Percentiles rank a stretch among this genome's conserved stretches.
Evolutionary conservation across 2,329 filamentous ascomycete species (phyloP).

Genomic region (Cladophialophora carrionii): DNA sequence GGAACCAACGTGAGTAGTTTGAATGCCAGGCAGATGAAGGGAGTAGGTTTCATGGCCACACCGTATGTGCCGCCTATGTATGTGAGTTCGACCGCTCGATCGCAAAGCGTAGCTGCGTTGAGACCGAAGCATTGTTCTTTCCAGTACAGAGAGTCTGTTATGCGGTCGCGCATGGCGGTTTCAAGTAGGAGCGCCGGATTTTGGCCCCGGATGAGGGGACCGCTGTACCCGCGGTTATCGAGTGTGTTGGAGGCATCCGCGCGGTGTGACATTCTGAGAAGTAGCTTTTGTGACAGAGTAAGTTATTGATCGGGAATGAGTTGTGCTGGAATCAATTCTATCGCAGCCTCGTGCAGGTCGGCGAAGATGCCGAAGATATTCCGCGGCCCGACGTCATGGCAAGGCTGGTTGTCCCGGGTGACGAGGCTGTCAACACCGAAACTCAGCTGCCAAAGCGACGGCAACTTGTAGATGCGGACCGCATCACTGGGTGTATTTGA

Average conservation of each 20-base stretch:
- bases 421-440: conserved; percentile 20
- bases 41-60: conserved; percentile 77
- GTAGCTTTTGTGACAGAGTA: neutral
- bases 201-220: conserved; percentile 78
- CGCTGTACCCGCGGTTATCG: conserved; percentile 83
- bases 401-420: conserved; percentile 20
- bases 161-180: conserved; percentile 92
- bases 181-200: conserved; percentile 97
- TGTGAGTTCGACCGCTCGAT: conserved; percentile 81
- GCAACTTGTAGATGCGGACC: conserved; percentile 1
- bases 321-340: neutral
- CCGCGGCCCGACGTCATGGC: neutral
- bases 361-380: neutral
- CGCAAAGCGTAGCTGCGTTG: conserved; percentile 78
- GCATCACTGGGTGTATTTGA: neutral
- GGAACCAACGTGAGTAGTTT: conserved; percentile 90
- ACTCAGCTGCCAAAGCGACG: neutral
- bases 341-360: neutral
- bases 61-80: conserved; percentile 90
- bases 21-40: conserved; percentile 91
- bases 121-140: conserved; percentile 98
- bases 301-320: neutral
- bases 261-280: conserved; percentile 63
- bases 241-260: conserved; percentile 78
- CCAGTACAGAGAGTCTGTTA: conserved; percentile 95